phyloP scores from a whole-genome alignment of 2,329 filamentous ascomycete genomes.

The Ceratocystis destructans region DNA sequence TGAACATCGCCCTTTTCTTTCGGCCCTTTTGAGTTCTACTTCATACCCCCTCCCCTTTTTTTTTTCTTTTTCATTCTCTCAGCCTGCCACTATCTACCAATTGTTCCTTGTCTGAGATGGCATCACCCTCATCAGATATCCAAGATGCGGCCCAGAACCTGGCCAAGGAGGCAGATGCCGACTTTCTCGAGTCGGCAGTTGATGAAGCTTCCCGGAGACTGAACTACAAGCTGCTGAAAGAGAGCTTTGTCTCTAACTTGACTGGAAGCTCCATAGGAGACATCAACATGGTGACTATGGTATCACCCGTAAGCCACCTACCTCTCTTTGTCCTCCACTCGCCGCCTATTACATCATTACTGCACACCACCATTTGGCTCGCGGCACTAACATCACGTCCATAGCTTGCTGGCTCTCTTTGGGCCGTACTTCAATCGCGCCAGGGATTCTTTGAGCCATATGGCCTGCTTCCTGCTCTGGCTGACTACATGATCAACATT shows the following conservation, averaged over 20 bases:
- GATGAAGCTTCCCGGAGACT: constrained; percentile 27
- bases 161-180: constrained; percentile 13
- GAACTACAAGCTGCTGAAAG: constrained; percentile 76
- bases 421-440: constrained; percentile 76
- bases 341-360: not conserved
- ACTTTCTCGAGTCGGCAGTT: constrained; percentile 29
- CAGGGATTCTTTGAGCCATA: constrained; percentile 74
- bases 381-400: constrained; percentile 5
- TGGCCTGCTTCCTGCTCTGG: constrained; percentile 48
- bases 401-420: constrained; percentile 69
- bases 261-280: constrained; percentile 71
- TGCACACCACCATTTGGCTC: constrained; percentile 21
- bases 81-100: not conserved
- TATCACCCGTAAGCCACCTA: constrained; percentile 56
- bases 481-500: constrained; percentile 83
- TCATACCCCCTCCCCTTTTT: not conserved
- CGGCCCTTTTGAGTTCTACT: not conserved
- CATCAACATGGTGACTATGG: constrained; percentile 72
- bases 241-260: constrained; percentile 87
- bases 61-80: not conserved
- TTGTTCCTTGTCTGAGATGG: not conserved
- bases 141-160: constrained; percentile 3
- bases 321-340: not conserved
- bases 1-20: not conserved
- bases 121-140: not conserved